Base-by-base conservation (phyloP, 208 protist genomes). In the Acanthamoeba culbertsoni region DNA sequence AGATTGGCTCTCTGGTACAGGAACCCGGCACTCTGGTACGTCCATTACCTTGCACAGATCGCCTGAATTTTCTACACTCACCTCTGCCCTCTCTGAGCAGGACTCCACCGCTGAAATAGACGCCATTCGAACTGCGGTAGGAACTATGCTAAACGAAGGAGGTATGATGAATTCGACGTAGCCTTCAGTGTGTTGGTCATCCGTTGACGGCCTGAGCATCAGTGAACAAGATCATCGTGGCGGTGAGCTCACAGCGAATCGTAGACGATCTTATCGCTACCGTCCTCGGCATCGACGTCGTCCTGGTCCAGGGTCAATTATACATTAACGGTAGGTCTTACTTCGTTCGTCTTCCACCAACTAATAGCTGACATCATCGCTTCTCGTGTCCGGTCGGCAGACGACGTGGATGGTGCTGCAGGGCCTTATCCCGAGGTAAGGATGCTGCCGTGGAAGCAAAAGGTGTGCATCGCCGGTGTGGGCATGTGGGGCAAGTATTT, bases 181-280 rank as follows among this genome's bases (percentile, higher is more conserved):
- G 16, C 20, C 37, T 10, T 79, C 40, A 20, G 10, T 7, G 4
- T 79, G 26, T 79, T 40, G 6, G 4, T 68, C 31, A 42, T 57
- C 18, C 59, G 26, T 63, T 55, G 12, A 55, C 12, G 18, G 18
- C 48, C 48, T 55, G 12, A 55, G 12, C 18, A 18, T 55, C n/a
- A 82, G 71, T 91, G 37, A 91, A 91, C 84, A 91, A 91, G 84
- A 71, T 91, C 35, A 40, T 91, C 35, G 84, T 91, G 12, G 84
- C 84, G 2, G 59, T 91, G 55, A 91, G 84, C 84, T 51, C 26
- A 7, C 14, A n/a, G 7, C n/a, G 28, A 28, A 51, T 71, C 0
- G 55, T 91, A 26, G 84, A 91, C 5, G 5, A 14, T 3, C 55
- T 91, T 26, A 43, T 91, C 7, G 8, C n/a, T 7, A 23, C 12